Conservation (phyloP, 2,329 filamentous ascomycete genomes). For the Fusarium torreyae region DNA sequence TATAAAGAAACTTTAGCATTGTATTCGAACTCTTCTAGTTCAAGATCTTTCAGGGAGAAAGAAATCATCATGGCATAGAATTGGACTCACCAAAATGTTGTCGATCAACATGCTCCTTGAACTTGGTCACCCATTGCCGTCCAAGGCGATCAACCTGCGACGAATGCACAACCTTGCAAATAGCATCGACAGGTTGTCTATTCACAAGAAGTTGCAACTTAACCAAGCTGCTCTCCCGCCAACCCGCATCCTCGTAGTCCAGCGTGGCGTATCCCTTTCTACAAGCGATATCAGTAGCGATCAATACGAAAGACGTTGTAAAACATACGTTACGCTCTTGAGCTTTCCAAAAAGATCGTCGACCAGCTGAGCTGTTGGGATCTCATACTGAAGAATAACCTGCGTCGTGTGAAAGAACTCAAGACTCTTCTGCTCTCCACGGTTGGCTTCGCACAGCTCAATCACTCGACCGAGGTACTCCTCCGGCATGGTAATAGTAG, state of each 20-base stretch:
- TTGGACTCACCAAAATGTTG: constrained; percentile 82
- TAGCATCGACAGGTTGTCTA: constrained; percentile 92
- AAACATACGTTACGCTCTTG: constrained; percentile 81
- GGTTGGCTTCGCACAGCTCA: constrained; percentile 91
- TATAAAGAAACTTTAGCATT: constrained; percentile 37
- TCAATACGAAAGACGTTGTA: accelerated
- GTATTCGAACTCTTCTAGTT: background rate
- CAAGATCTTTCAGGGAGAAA: background rate
- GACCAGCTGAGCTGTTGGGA: constrained; percentile 90
- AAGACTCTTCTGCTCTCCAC: constrained; percentile 88
- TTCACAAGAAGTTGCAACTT: constrained; percentile 96
- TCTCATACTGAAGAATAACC: constrained; percentile 92
- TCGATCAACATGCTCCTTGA: constrained; percentile 95
- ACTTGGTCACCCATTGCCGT: constrained; percentile 91
- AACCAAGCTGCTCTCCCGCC: constrained; percentile 82
- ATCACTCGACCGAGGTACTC: constrained; percentile 96
- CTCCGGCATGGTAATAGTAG: constrained; percentile 91
- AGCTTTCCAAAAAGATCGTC: constrained; percentile 98
- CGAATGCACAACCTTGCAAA: constrained; percentile 88
- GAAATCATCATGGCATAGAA: no score
- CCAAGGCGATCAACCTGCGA: constrained; percentile 87
- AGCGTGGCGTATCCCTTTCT: constrained; percentile 93
- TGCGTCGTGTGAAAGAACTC: constrained; percentile 94
- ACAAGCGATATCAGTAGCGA: constrained; percentile 4
- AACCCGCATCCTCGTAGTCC: constrained; percentile 97